Evolutionary conservation across 805 yeast genomes (phyloP), one percentile per base, ranked within the genome.

Genomic region (Metschnikowia picachoensis): DNA sequence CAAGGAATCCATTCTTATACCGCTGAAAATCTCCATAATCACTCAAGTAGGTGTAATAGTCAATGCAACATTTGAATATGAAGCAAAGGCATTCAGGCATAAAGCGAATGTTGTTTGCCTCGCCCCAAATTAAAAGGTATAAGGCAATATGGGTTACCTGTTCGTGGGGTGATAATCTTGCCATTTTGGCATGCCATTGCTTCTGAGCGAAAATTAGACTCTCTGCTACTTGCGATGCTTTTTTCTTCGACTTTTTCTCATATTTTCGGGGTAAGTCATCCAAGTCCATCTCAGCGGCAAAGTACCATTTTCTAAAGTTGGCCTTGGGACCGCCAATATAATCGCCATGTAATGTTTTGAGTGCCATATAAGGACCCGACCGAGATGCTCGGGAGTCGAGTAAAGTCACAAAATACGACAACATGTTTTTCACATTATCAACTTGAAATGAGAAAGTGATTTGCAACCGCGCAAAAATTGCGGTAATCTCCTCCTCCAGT

Each of bases 1-100:
- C 84, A 20, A 89, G 68, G 55, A 78, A 83, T 46, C 46, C 60
- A 14, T 60, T 64, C 38, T 62, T 60, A 25, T 66, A 60, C 29
- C 72, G 55, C 15, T 40, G 55, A 9, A 37, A 41, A 15, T 41
- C 44, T 6, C 46, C 48, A 28, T 60, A 60, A 9, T 64, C 43
- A 47, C 72, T 74, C 13, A 77, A 60, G 0, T 83, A 74, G 52
- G 77, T 78, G 54, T 75, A 84, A 53, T 76, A 76, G 57, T 85
- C 91, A 39, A 78, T 76, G 41, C 95, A 88, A 55, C 95, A 84
- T 58, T 88, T 87, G 69, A 83, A 88, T 25, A 89, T 78, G 55
- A 90, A 89, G 50, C 95, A 87, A 17, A 89, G 60, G 56, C 95
- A 87, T 60, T 89, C 97, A 0, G 97, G 96, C 81, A 89, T 83